phyloP scores from a whole-genome alignment of 2,329 filamentous ascomycete species.

The Fusarium circinatum region DNA sequence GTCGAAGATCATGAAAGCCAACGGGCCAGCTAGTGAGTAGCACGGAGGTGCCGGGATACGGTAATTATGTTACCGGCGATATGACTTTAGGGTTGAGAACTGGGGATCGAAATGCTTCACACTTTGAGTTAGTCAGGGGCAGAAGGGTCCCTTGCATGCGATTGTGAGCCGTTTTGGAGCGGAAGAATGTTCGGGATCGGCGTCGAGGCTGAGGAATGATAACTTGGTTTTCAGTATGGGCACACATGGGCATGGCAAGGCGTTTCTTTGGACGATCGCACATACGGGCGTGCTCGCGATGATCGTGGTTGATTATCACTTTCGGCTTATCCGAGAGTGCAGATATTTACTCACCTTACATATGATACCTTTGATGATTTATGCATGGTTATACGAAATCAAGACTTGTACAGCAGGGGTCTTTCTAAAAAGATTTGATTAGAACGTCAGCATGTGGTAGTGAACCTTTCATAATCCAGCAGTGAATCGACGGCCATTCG shows the following conservation, averaged over 20 bases:
- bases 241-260: slow-evolving; percentile 37
- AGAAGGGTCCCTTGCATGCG: not conserved
- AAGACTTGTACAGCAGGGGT: not conserved
- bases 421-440: not conserved
- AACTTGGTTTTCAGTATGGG: slow-evolving; percentile 18
- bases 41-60: not conserved
- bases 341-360: not conserved
- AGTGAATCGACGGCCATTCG: not conserved
- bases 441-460: not conserved
- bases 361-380: slow-evolving; percentile 22
- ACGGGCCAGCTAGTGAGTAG: not conserved
- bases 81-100: not conserved
- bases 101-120: not conserved
- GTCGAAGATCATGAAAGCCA: slow-evolving; percentile 30
- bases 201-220: slow-evolving; percentile 23
- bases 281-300: slow-evolving; percentile 4
- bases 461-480: not conserved
- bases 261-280: slow-evolving; percentile 33
- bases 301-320: slow-evolving; percentile 14
- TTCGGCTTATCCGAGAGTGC: not conserved
- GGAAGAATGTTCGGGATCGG: slow-evolving; percentile 25
- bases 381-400: not conserved
- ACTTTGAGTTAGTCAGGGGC: not conserved
- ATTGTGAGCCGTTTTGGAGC: not conserved
- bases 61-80: not conserved